Conservation (phyloP, 208 protist species). For the Leishmania lainsoni region DNA sequence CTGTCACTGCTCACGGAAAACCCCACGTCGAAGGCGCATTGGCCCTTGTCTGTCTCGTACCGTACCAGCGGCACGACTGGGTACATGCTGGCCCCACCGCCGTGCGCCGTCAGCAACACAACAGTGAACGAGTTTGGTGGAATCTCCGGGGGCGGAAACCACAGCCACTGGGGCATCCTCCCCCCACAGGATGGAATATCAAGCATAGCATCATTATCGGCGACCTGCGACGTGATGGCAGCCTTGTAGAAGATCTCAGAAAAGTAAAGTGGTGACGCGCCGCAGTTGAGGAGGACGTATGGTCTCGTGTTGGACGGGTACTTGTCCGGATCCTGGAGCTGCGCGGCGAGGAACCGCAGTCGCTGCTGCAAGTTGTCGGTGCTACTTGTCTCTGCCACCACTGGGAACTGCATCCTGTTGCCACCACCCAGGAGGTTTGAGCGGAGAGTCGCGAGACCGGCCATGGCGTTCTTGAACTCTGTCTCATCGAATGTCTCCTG, state of each 20-base stretch:
- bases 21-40: constrained; percentile 37
- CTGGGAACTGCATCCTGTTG: constrained; percentile 10
- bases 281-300: constrained; percentile 50
- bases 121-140: constrained; percentile 44
- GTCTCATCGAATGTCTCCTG: constrained; percentile 49
- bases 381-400: constrained; percentile 30
- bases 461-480: constrained; percentile 39
- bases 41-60: constrained; percentile 46
- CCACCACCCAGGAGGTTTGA: neutral
- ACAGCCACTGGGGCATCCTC: constrained; percentile 34
- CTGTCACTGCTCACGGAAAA: neutral
- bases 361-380: constrained; percentile 35
- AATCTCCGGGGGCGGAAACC: constrained; percentile 55
- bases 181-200: neutral
- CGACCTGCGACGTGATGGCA: neutral
- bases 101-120: constrained; percentile 13
- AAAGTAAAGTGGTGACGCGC: constrained; percentile 47
- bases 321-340: constrained; percentile 12
- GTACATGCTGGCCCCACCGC: neutral
- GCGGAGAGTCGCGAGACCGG: neutral
- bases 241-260: constrained; percentile 23
- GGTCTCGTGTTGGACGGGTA: constrained; percentile 11
- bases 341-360: constrained; percentile 19
- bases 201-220: neutral
- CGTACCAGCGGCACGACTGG: constrained; percentile 13